Evolutionary conservation across 257 asterid genomes (phyloP).

Genomic region (Gynochthodes officinalis): DNA sequence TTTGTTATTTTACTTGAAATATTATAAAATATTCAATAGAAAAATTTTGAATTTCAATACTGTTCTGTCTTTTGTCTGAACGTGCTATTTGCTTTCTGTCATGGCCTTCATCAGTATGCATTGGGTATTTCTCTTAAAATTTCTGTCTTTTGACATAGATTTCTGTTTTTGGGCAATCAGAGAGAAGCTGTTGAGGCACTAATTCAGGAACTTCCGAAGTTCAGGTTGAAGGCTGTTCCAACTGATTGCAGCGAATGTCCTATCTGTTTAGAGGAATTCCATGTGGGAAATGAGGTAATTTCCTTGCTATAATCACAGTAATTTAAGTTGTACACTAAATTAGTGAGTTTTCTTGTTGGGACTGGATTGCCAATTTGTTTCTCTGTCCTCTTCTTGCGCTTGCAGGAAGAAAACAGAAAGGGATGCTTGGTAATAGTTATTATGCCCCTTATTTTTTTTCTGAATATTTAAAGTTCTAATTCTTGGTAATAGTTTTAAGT

Average conservation of each 20-base stretch:
- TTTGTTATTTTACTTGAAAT: neutral
- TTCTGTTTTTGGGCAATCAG: conserved; percentile 35
- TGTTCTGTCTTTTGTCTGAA: neutral
- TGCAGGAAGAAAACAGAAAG: too few relatives aligned
- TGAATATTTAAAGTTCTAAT: too few relatives aligned
- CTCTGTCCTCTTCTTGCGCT: neutral
- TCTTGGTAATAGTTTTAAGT: too few relatives aligned
- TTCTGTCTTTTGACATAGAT: neutral
- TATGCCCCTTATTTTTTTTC: neutral
- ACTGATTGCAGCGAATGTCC: conserved; percentile 96
- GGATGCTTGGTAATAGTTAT: too few relatives aligned
- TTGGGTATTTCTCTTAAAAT: neutral
- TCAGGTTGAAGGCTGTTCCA: conserved; percentile 87
- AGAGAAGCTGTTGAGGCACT: conserved; percentile 98
- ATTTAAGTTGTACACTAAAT: neutral
- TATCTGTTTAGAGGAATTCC: conserved; percentile 91
- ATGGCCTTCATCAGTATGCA: neutral
- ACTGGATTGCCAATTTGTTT: neutral
- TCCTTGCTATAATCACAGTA: neutral
- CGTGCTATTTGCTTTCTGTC: too few relatives aligned
- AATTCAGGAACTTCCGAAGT: conserved; percentile 92
- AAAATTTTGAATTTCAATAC: neutral
- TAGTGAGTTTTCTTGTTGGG: neutral
- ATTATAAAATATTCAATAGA: neutral
- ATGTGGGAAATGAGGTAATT: conserved; percentile 78